These are phyloP conservation scores for Magnusiomyces sp. DNA, from an alignment of 1,139 yeast species.

Conservation along the genomic window DNA sequence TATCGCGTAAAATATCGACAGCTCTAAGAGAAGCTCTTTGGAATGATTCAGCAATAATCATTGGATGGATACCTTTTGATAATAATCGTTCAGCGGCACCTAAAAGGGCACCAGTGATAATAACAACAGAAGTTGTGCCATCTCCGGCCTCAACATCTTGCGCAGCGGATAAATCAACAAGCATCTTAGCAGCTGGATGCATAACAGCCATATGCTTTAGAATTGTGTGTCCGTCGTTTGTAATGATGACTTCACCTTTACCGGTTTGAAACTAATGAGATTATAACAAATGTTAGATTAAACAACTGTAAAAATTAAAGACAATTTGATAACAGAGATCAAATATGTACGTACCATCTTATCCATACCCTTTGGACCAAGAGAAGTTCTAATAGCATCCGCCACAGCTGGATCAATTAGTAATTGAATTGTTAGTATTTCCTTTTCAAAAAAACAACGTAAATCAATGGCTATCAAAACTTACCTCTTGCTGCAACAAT, in stretches of 20 bases:
- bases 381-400: conserved; percentile 93
- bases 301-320: no score
- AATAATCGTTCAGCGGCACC: conserved; percentile 91
- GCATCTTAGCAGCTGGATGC: conserved; percentile 97
- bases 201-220: conserved; percentile 88
- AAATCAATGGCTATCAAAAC: conserved; percentile 6
- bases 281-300: not conserved
- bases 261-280: conserved; percentile 4
- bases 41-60: conserved; percentile 88
- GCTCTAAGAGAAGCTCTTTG: conserved; percentile 87
- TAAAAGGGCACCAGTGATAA: conserved; percentile 83
- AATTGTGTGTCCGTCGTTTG: conserved; percentile 92
- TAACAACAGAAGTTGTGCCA: conserved; percentile 96
- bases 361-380: conserved; percentile 99
- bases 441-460: not conserved
- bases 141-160: conserved; percentile 80
- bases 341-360: conserved; percentile 50
- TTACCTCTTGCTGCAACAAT: conserved; percentile 74
- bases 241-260: conserved; percentile 83
- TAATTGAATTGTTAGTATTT: not conserved
- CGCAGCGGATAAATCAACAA: conserved; percentile 82
- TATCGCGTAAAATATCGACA: conserved; percentile 73
- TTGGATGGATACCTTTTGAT: conserved; percentile 91
- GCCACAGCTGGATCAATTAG: conserved; percentile 57
- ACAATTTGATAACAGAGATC: not conserved